Evolutionary conservation across 1,284 basidiomycete species (phyloP), one percentile per base, ranked within the genome.

Genomic region (Boletus mariae): DNA sequence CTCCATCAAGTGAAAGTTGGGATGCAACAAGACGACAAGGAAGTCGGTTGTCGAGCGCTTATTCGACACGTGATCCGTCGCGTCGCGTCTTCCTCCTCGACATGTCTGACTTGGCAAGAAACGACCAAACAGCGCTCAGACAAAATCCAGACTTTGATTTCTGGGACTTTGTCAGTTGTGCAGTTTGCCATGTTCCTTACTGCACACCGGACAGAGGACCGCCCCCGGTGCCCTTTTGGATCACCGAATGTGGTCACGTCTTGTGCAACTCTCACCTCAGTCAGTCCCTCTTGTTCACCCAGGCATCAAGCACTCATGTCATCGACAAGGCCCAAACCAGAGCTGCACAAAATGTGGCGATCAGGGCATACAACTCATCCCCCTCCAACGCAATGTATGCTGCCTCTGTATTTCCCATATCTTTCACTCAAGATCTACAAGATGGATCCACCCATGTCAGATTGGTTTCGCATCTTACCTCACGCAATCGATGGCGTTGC

Each of bases 171-270:
- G 83, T 90, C 9, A 71, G 71, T 49, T 92, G 89, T 62, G 71
- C 79, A 0, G 75, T 77, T 62, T 92, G 89, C 60, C 82, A 83
- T 59, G 73, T 87, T 23, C 77, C 82, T 0, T 90, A 85, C 61
- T 63, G 72, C 15, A 70, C 78, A 12, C 69, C 69, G 11, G 73
- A 77, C 46, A 71, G 74, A 47, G 77, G 77, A 0, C 70, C 78
- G 4, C 80, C 82, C 8, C 62, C 69, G 20, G 71, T 87, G 25
- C 89, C 90, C 0, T 92, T 92, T 66, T 92, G 89, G 89, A 74
- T 91, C 54, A 90, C 89, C 2, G 87, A 90, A 66, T 92, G 89
- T 60, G 87, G 87, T 0, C 89, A 92, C 74, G 79, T 91, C 47
- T 61, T 92, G 28, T 92, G 89, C 74, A 91, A 92, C 62, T 77